Base-by-base conservation (phyloP, 2,329 filamentous ascomycete genomes). In the Delphinella strobiligena region DNA sequence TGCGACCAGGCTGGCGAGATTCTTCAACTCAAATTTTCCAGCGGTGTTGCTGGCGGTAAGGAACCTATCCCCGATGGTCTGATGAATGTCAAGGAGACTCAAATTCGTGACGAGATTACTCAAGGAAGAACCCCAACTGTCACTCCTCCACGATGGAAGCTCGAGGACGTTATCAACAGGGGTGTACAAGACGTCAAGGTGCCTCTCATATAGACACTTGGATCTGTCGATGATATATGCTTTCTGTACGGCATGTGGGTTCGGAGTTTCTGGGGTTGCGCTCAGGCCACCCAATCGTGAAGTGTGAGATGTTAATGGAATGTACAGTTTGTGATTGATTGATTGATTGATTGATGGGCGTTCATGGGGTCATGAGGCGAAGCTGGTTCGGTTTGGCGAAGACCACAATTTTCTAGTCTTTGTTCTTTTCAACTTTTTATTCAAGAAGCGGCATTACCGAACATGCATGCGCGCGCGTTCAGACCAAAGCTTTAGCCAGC, bases 1-100 rank as follows among this genome's bases (percentile, higher is more conserved):
- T 96, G 89, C 54, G 86, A 96, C 55, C 84, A 96, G 61, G 78
- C 95, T 41, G 88, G 89, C 42, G 85, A 94, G 49, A 74, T 93
- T 16, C 67, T 98, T 41, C 88, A 96, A 62, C 72, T 98, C 57
- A 96, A 95, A 67, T 95, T 93, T 65, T 93, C 87, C n/a, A 93
- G 84, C 11, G 91, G 91, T 49, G 77, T 95, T 53, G 89, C 91
- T 10, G 91, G 91, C 48, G 91, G 91, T 42, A 76, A 83, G 29
- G 75, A 85, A 36, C 80, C 83, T 7, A 69, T 89, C 2, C 78
- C 80, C 3, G 80, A 83, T 27, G 82, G 77, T 12, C 69, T 85
- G 30, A 72, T 74, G 0, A 71, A 77, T 8, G 78, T 89, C 55
- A 78, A 80, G 58, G 83, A 93, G 61, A 67, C 72, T 46, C 75